Evolutionary conservation across 352 stramenopile species (phyloP).

Genomic region (Phytophthora multivora): DNA sequence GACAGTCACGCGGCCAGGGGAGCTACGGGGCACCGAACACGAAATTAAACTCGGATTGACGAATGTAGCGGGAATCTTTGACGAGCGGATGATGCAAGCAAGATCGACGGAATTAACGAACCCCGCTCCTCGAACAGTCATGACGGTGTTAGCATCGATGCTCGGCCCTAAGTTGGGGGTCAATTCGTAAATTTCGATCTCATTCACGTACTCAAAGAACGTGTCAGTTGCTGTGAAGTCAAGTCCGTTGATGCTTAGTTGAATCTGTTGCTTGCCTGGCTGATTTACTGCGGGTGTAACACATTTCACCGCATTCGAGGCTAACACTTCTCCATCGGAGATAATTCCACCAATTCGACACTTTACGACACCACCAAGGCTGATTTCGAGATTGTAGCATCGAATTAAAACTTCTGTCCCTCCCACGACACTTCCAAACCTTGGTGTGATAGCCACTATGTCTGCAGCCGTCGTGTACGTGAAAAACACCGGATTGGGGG

Average conservation of each 20-base stretch:
- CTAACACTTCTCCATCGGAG: constrained; percentile 37
- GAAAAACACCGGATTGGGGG: constrained; percentile 79
- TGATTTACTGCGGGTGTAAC: constrained; percentile 37
- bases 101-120: constrained; percentile 69
- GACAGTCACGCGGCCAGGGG: constrained; percentile 67
- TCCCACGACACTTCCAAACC: constrained; percentile 49
- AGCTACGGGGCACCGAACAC: constrained; percentile 64
- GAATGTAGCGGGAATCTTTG: constrained; percentile 48
- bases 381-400: constrained; percentile 67
- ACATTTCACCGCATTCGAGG: constrained; percentile 51
- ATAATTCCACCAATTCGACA: constrained; percentile 51
- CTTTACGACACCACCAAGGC: constrained; percentile 23
- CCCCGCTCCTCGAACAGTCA: constrained; percentile 62
- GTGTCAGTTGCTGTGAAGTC: constrained; percentile 55
- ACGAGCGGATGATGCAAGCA: constrained; percentile 55
- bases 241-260: constrained; percentile 63
- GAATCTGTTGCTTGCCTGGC: constrained; percentile 38
- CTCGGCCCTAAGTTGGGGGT: constrained; percentile 61
- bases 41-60: constrained; percentile 51
- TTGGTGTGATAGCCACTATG: constrained; percentile 62
- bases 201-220: constrained; percentile 50
- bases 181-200: constrained; percentile 52
- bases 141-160: constrained; percentile 56
- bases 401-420: constrained; percentile 62
- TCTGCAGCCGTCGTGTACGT: constrained; percentile 63